phyloP scores from a whole-genome alignment of 2,329 filamentous ascomycete genomes.

The Fusarium virguliforme region DNA sequence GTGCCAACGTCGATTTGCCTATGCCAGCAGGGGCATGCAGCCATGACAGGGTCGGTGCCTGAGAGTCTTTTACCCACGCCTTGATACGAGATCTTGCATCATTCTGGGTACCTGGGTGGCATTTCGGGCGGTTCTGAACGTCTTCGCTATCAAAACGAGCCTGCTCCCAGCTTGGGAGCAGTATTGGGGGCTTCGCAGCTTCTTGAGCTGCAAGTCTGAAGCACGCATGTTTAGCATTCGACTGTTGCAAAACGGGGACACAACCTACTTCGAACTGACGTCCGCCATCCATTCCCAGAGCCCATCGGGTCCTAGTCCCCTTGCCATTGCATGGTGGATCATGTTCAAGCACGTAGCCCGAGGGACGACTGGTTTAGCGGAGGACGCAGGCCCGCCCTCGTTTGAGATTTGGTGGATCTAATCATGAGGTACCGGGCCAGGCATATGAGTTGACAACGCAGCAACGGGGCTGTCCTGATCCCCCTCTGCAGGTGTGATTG shows the following conservation, averaged over 20 bases:
- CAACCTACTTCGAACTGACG: too few relatives aligned
- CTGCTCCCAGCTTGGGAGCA: background rate
- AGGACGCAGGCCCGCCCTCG: too few relatives aligned
- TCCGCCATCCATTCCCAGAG: too few relatives aligned
- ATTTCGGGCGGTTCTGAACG: conserved; percentile 5
- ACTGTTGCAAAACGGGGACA: too few relatives aligned
- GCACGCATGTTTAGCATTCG: too few relatives aligned
- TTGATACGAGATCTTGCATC: background rate
- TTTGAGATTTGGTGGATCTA: too few relatives aligned
- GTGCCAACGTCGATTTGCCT: conserved; percentile 44
- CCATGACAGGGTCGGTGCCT: conserved; percentile 9
- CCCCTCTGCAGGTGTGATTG: too few relatives aligned
- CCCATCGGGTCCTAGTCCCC: too few relatives aligned
- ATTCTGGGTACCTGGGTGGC: background rate
- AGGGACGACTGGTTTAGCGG: too few relatives aligned
- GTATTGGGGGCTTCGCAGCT: background rate
- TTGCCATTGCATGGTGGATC: too few relatives aligned
- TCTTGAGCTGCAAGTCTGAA: background rate
- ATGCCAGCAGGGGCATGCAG: conserved; percentile 34
- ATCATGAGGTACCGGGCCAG: background rate
- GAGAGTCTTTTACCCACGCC: background rate
- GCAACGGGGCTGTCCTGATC: background rate
- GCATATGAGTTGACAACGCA: background rate
- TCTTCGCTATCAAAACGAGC: conserved; percentile 15
- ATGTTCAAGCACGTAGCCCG: too few relatives aligned